phyloP scores from a whole-genome alignment of 352 stramenopile genomes.

The Pythium brachiatum region DNA sequence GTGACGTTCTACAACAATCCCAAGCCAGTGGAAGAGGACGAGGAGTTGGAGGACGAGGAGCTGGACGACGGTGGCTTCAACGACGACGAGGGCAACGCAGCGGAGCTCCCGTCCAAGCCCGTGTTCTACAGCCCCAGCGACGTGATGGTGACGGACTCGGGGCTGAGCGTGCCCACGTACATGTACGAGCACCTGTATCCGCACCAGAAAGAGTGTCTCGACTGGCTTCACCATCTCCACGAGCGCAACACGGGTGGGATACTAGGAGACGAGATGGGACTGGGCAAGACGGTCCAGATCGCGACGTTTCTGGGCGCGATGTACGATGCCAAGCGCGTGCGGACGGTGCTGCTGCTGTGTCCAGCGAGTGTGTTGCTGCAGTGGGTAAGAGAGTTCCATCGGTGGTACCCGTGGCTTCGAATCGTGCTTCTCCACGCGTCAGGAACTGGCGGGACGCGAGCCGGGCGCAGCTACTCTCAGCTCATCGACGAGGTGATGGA shows the following conservation, averaged over 20 bases:
- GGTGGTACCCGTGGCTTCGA: constrained; percentile 89
- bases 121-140: constrained; percentile 47
- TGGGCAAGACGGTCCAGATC: constrained; percentile 97
- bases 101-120: background rate
- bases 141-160: constrained; percentile 55
- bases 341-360: constrained; percentile 89
- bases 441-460: constrained; percentile 48
- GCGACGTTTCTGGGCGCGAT: constrained; percentile 80
- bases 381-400: constrained; percentile 94
- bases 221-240: constrained; percentile 97
- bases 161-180: constrained; percentile 63
- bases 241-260: constrained; percentile 96
- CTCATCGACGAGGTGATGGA: constrained; percentile 62
- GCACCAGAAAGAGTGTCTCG: constrained; percentile 94
- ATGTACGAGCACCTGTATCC: constrained; percentile 85
- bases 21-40: background rate
- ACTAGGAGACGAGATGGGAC: constrained; percentile 94
- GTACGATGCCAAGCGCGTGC: constrained; percentile 49
- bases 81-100: constrained; percentile 24
- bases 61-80: constrained; percentile 40
- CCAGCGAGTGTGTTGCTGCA: constrained; percentile 96
- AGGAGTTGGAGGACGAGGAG: constrained; percentile 10
- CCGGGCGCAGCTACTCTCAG: constrained; percentile 45
- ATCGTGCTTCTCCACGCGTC: constrained; percentile 90
- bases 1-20: constrained; percentile 30